Base-by-base conservation (phyloP, 1,284 basidiomycete genomes). In the Cutaneotrichosporon curvatum region DNA sequence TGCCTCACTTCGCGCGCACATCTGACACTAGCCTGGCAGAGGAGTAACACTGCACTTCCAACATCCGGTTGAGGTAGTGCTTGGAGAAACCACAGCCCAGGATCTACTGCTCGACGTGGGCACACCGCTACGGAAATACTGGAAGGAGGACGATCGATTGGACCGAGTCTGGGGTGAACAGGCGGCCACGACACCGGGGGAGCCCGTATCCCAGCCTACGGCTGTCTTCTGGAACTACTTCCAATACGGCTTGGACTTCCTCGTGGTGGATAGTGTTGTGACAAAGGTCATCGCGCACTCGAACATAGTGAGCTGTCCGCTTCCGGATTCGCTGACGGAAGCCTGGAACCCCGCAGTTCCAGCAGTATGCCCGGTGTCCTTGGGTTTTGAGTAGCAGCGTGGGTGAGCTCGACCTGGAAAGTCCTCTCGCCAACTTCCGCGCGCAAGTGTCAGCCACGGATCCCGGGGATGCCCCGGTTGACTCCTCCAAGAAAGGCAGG, bases 221-320 rank as follows among this genome's bases (percentile, higher is more conserved):
- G 40, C 48, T 85, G 85, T 88, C 68, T 92, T 91, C 68, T 90
- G 87, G 73, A 91, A 91, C 63, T 92, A 91, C 64, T 88, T 91
- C 57, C 84, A 88, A 59, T 80, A 87, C 60, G 88, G 88, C 1
- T 69, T 92, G 11, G 88, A 92, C 62, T 85, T 90, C 55, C 75
- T 89, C 19, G 75, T 91, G 30, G 83, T 81, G 2, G 82, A 83
- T 16, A 60, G 62, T 60, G 59, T 78, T 3, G 84, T 91, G n/a
- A 79, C 77, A 62, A 92, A 92, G 76, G 83, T 91, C 37, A 75
- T 91, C 20, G 70, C 87, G 4, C 86, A 92, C 63, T 81, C 87
- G 1, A 92, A 91, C 59, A 79, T 89, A 51, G 88, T 89, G 59
- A 64, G 84, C 40, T 7, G 18, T 18, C 21, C 32, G 11, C 11